Evolutionary conservation across 768 basidiomycete species (phyloP).

Genomic region (Mycena belliarum): DNA sequence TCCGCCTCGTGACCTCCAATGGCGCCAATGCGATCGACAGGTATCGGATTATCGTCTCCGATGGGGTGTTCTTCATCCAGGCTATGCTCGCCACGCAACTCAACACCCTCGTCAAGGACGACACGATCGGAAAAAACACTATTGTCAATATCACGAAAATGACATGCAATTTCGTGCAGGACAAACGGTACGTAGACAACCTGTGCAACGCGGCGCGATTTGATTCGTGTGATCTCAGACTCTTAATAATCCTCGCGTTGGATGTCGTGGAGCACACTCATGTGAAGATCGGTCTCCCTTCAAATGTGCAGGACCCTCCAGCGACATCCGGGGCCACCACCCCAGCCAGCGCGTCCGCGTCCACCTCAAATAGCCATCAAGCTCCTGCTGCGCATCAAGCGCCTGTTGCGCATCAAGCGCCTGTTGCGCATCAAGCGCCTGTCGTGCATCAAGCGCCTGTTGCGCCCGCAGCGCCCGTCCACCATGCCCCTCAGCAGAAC

Average conservation of each 20-base stretch:
- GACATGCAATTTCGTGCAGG: conserved; percentile 82
- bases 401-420: conserved; percentile 10
- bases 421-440: conserved; percentile 16
- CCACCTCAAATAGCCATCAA: too few species aligned
- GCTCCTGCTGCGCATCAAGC: conserved; percentile 11
- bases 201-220: not conserved
- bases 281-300: conserved; percentile 75
- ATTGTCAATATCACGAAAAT: conserved; percentile 73
- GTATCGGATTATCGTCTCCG: conserved; percentile 85
- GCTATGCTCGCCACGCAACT: conserved; percentile 95
- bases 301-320: conserved; percentile 26
- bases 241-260: conserved; percentile 78
- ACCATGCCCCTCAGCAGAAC: conserved; percentile 24
- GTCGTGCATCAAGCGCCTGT: conserved; percentile 7
- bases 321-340: not conserved
- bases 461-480: conserved; percentile 15
- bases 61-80: conserved; percentile 84
- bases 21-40: conserved; percentile 48
- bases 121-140: conserved; percentile 62
- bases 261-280: conserved; percentile 51
- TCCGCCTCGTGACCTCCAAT: conserved; percentile 68
- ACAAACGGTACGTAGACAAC: conserved; percentile 62
- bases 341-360: conserved; percentile 29
- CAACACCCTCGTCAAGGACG: conserved; percentile 70
- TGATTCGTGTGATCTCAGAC: conserved; percentile 40